These are phyloP conservation scores for Zymoseptoria brevis DNA, from an alignment of 2,329 filamentous ascomycete genomes.

Conservation along the genomic window DNA sequence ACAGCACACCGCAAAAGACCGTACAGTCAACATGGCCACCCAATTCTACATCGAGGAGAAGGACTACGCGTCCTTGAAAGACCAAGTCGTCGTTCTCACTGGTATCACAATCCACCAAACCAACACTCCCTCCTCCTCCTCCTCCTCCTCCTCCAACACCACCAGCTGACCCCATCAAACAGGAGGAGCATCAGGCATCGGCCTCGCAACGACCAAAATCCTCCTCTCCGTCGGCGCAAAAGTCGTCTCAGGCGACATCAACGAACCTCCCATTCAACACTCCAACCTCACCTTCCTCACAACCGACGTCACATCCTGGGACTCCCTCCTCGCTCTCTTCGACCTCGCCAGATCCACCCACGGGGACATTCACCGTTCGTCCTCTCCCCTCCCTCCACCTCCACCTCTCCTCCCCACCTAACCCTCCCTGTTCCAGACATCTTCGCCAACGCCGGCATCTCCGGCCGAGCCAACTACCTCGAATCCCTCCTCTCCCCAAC, in stretches of 20 bases:
- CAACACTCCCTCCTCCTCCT: too few relatives aligned
- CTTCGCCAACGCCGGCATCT: conserved; percentile 50
- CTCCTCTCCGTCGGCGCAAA: conserved; percentile 47
- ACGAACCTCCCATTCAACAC: conserved; percentile 31
- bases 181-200: conserved; percentile 55
- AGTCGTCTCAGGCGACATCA: conserved; percentile 50
- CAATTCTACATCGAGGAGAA: conserved; percentile 21
- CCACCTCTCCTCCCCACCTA: neutral
- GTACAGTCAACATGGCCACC: conserved; percentile 12
- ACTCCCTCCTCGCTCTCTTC: conserved; percentile 45
- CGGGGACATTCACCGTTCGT: conserved; percentile 35
- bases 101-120: conserved; percentile 4
- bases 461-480: conserved; percentile 34
- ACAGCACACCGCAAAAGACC: neutral
- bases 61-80: conserved; percentile 18
- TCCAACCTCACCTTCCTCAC: conserved; percentile 34
- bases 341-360: conserved; percentile 39
- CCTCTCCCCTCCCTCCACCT: neutral
- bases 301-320: conserved; percentile 46
- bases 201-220: conserved; percentile 47
- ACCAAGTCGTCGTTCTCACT: conserved; percentile 21
- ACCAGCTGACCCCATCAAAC: neutral
- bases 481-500: conserved; percentile 30
- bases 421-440: conserved; percentile 23
- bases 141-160: neutral